Evolutionary conservation across 2,329 filamentous ascomycete species (phyloP), one percentile per base, ranked within the genome.

Genomic region (Albifimbria verrucaria): DNA sequence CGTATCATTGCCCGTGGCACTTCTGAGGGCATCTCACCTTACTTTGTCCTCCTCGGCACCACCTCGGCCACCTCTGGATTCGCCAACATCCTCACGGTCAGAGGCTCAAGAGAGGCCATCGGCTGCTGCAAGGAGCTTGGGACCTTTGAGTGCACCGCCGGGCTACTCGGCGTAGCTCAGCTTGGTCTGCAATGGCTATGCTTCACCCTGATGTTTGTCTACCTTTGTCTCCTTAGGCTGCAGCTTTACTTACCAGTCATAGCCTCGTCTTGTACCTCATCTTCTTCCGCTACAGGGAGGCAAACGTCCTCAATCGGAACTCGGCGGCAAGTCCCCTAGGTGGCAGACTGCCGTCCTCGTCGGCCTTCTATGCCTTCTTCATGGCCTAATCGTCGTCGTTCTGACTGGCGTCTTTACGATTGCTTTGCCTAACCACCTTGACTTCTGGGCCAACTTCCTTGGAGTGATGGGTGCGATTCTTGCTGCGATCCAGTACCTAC

Each of bases 191-290:
- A 97, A 72, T 97, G 92, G 89, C 77, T 87, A 7, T 96, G 92
- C 73, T 97, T 97, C 70, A 87, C 87, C 62, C 80, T 92, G 60
- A 96, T 97, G 94, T 97, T 72, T 65, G 88, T 75, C 36, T 10
- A 42, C 48, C 21, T 23, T 23, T 20, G 22, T 20, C 15, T n/a
- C 15, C 26, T 28, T 23, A 28, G 17, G 44, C 32, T 32, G 51
- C 9, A 22, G 2, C 12, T n/a, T 11, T n/a, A 36, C 3, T 28
- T 43, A 41, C 61, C 52, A 20, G 28, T 24, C 36, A 23, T 61
- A 97, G 93, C 60, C 85, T 97, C 50, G 77, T 96, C 20, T 82
- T 99, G n/a, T 99, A 96, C 73, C 83, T 97, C 53, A 83, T 96
- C 62, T 99, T 95, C 79, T 97, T 96, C 72, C 90, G 90, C 32